phyloP scores from a whole-genome alignment of 305 asterid genomes.

The Coffea humblotiana region DNA sequence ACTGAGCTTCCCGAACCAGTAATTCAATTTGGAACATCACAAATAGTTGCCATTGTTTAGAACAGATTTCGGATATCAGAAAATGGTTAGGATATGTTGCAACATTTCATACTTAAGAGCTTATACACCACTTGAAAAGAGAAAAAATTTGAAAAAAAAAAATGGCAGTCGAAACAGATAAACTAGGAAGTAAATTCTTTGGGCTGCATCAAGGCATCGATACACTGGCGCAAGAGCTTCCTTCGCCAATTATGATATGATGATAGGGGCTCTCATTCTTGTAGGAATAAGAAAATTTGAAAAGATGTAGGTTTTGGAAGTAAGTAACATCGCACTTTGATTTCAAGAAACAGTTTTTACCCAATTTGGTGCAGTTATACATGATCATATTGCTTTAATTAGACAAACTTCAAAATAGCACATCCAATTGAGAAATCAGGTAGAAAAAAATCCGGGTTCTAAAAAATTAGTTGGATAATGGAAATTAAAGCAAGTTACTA shows the following conservation, averaged over 20 bases:
- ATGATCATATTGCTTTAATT: no score
- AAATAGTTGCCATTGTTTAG: background rate
- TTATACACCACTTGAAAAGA: no score
- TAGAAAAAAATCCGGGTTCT: no score
- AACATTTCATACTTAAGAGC: no score
- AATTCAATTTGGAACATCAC: background rate
- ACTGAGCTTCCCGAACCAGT: background rate
- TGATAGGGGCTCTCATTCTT: background rate
- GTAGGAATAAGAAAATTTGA: no score
- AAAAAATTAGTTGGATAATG: no score
- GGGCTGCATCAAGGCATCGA: background rate
- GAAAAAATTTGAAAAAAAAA: no score
- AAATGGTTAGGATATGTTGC: no score
- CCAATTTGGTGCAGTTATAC: background rate
- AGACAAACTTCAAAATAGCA: background rate
- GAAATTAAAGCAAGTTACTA: no score
- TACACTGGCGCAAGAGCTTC: background rate
- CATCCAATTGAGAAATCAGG: background rate
- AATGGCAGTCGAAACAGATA: background rate
- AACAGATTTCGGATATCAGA: no score
- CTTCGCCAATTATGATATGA: background rate
- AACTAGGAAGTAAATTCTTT: background rate
- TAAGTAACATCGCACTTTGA: background rate
- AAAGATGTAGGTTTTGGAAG: background rate
- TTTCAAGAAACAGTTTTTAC: background rate